phyloP scores from a whole-genome alignment of 2,329 filamentous ascomycete species.

The Cladosporium sphaerospermum region DNA sequence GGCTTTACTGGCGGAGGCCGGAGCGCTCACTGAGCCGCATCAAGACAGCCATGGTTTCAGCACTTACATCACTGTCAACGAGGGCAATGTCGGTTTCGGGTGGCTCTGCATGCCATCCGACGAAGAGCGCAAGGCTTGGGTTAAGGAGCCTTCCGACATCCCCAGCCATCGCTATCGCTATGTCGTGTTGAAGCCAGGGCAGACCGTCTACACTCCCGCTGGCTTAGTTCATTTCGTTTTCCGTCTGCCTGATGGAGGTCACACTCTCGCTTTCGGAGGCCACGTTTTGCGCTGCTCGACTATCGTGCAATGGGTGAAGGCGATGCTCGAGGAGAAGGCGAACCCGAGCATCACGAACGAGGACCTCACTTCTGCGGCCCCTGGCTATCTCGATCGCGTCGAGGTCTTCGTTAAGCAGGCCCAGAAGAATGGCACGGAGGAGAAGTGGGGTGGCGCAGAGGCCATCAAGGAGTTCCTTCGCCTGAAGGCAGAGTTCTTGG shows the following conservation, averaged over 20 bases:
- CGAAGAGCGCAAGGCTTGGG: conserved; percentile 24
- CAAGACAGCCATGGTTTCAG: conserved; percentile 31
- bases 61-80: conserved; percentile 30
- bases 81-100: conserved; percentile 28
- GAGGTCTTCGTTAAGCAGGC: conserved; percentile 26
- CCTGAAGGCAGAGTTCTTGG: conserved; percentile 23
- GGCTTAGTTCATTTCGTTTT: conserved; percentile 32
- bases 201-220: conserved; percentile 29
- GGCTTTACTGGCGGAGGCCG: conserved; percentile 28
- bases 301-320: conserved; percentile 39
- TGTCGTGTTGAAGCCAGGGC: conserved; percentile 25
- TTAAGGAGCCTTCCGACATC: conserved; percentile 13
- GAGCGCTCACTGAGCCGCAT: conserved; percentile 29
- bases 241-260: conserved; percentile 23
- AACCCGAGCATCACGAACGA: conserved; percentile 40
- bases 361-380: conserved; percentile 35
- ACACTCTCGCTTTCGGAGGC: conserved; percentile 30
- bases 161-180: conserved; percentile 26
- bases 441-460: conserved; percentile 26
- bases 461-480: conserved; percentile 24
- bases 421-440: conserved; percentile 16
- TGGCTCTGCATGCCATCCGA: conserved; percentile 25
- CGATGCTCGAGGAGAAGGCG: conserved; percentile 38
- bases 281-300: conserved; percentile 29
- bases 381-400: conserved; percentile 25